Evolutionary conservation across 768 basidiomycete species (phyloP).

Genomic region (Russula vinacea): DNA sequence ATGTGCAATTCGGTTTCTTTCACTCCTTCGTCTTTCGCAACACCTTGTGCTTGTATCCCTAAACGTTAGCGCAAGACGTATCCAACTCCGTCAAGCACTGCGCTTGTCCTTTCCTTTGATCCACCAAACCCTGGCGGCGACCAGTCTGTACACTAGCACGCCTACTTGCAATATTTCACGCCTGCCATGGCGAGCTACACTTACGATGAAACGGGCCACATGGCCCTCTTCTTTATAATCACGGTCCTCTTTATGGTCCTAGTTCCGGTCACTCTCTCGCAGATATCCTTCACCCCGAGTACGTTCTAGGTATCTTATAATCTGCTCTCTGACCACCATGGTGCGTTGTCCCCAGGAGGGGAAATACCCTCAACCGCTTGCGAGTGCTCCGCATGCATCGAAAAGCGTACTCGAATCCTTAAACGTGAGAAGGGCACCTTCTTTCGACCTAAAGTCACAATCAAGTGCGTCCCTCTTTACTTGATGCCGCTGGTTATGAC

Average conservation of each 20-base stretch:
- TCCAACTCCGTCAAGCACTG: neutral
- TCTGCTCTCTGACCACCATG: neutral
- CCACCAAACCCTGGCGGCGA: neutral
- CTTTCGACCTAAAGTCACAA: slow-evolving; percentile 10
- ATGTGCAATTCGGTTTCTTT: neutral
- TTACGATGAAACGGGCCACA: slow-evolving; percentile 82
- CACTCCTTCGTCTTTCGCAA: neutral
- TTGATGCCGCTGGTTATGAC: neutral
- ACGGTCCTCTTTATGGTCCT: slow-evolving; percentile 84
- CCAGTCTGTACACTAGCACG: neutral
- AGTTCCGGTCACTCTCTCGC: slow-evolving; percentile 63
- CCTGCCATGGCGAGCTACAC: slow-evolving; percentile 70
- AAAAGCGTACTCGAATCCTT: slow-evolving; percentile 38
- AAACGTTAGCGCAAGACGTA: neutral
- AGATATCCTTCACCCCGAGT: slow-evolving; percentile 14
- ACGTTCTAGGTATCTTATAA: neutral
- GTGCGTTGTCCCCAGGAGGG: neutral
- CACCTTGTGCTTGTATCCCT: neutral
- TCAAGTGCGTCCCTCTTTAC: slow-evolving; percentile 21
- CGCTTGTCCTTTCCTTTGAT: neutral
- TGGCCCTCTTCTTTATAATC: slow-evolving; percentile 89
- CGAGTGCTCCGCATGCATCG: slow-evolving; percentile 27
- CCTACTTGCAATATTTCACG: slow-evolving; percentile 9
- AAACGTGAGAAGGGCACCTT: slow-evolving; percentile 29
- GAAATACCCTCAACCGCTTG: slow-evolving; percentile 24